Percentiles rank a stretch among this genome's conserved stretches.
phyloP scores from a whole-genome alignment of 257 asterid species.

The Jasminum sambac region DNA sequence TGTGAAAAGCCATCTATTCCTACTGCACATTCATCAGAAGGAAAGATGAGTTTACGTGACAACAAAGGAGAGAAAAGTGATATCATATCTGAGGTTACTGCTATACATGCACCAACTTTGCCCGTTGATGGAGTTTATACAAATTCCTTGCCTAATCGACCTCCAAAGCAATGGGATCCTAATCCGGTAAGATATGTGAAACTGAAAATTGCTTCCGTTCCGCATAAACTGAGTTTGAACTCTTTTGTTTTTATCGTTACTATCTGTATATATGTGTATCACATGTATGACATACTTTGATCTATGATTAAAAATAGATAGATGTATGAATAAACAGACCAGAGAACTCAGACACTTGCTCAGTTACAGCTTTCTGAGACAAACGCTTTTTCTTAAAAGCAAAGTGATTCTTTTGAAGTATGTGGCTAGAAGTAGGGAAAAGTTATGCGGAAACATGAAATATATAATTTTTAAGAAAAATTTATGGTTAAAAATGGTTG shows the following conservation, averaged over 20 bases:
- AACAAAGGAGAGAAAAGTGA: slow-evolving; percentile 33
- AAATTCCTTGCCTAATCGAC: slow-evolving; percentile 31
- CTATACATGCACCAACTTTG: slow-evolving; percentile 43
- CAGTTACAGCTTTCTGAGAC: too few relatives aligned
- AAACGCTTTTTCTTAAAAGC: too few relatives aligned
- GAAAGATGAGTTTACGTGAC: slow-evolving; percentile 27
- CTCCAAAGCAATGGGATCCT: slow-evolving; percentile 37
- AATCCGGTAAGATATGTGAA: slow-evolving; percentile 45
- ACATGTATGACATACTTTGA: neutral
- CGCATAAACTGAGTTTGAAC: slow-evolving; percentile 6
- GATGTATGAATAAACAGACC: neutral
- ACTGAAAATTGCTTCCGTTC: neutral
- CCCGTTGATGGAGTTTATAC: slow-evolving; percentile 37
- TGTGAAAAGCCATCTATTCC: slow-evolving; percentile 60
- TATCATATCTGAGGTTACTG: slow-evolving; percentile 32
- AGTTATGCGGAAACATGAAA: too few relatives aligned
- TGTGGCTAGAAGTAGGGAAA: too few relatives aligned
- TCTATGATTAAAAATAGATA: neutral
- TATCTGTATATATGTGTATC: neutral
- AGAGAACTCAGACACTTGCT: neutral
- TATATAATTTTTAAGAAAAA: too few relatives aligned
- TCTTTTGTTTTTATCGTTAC: slow-evolving; percentile 1
- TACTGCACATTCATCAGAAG: slow-evolving; percentile 37
- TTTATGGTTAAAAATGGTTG: too few relatives aligned
- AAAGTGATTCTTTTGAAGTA: too few relatives aligned